Evolutionary conservation across 2,329 filamentous ascomycete species (phyloP), one percentile per base, ranked within the genome.

Genomic region (Hirsutella thompsonii): DNA sequence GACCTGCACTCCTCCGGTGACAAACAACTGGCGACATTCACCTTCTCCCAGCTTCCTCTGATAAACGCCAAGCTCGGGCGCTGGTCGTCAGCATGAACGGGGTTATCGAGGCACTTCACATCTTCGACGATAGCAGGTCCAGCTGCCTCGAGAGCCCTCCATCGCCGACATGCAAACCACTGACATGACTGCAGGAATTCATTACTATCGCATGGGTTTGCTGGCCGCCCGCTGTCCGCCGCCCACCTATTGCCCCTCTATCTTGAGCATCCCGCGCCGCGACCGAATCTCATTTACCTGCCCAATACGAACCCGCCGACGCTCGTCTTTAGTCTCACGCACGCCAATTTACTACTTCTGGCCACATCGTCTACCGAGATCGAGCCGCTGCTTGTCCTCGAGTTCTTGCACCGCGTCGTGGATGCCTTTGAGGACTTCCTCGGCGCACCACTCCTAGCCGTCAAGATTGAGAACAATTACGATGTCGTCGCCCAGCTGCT

Each of bases 391-490:
- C 76, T 94, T 5, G 81, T 88, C 32, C 79, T 96, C 48, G 90
- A 96, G 63, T 96, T 96, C 61, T 74, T 98, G 32, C 90, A 96
- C 68, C 82, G 92, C 48, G 75, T 94, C 23, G 78, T 94, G 55
- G 92, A 98, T 69, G 81, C 84, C 11, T 74, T 98, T 28, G 90
- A 96, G 63, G 90, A 95, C 56, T 96, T 95, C 57, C 71, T 98
- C 8, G 89, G 90, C 44, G 80, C 86, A 36, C 92, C 92, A 13
- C 65, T 98, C 38, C 68, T 95, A 43, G 81, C 88, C 18, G 76
- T 74, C 56, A 94, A 92, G 67, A 82, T 98, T 48, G 88, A 95
- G 61, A 74, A 70, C 50, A 88, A 79, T 61, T 96, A 96, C 63
- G 86, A 96, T 75, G 81, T 96, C 21, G 83, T 93, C 28, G 89